A percentile compares a stretch with the other conserved stretches of the same genome.
phyloP scores from a whole-genome alignment of 2,329 filamentous ascomycete species.

The Cryphonectria radicalis region DNA sequence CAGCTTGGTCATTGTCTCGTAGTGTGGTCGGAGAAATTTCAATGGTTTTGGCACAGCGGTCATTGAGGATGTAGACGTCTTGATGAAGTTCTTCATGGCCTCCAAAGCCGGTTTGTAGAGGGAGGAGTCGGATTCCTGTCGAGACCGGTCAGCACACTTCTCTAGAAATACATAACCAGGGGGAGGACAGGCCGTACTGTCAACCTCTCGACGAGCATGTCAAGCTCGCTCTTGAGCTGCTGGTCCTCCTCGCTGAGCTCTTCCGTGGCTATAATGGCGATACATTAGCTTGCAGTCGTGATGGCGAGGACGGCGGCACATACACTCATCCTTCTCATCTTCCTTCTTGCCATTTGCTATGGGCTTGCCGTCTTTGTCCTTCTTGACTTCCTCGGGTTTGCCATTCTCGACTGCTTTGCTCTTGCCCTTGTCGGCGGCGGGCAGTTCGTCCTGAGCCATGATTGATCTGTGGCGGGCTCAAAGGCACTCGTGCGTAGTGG shows the following conservation, averaged over 20 bases:
- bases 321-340: constrained; percentile 64
- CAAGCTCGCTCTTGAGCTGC: constrained; percentile 95
- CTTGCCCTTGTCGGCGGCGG: constrained; percentile 93
- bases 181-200: constrained; percentile 58
- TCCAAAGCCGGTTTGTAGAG: constrained; percentile 93
- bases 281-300: constrained; percentile 43
- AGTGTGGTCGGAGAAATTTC: constrained; percentile 97
- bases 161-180: not conserved
- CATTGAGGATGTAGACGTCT: constrained; percentile 99
- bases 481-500: constrained; percentile 6
- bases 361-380: constrained; percentile 72
- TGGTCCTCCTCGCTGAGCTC: constrained; percentile 98
- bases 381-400: constrained; percentile 61
- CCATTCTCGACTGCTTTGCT: constrained; percentile 78
- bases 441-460: constrained; percentile 93
- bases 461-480: constrained; percentile 26
- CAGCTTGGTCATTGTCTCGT: constrained; percentile 82
- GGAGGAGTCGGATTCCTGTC: constrained; percentile 79
- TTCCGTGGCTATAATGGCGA: constrained; percentile 58
- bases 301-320: constrained; percentile 34
- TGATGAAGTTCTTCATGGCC: constrained; percentile 97
- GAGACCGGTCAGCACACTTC: constrained; percentile 31
- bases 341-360: constrained; percentile 77
- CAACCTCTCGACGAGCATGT: constrained; percentile 96
- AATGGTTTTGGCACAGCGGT: constrained; percentile 97